phyloP scores from a whole-genome alignment of 139 green algal species.

The Chlamydomonas asymmetrica region DNA sequence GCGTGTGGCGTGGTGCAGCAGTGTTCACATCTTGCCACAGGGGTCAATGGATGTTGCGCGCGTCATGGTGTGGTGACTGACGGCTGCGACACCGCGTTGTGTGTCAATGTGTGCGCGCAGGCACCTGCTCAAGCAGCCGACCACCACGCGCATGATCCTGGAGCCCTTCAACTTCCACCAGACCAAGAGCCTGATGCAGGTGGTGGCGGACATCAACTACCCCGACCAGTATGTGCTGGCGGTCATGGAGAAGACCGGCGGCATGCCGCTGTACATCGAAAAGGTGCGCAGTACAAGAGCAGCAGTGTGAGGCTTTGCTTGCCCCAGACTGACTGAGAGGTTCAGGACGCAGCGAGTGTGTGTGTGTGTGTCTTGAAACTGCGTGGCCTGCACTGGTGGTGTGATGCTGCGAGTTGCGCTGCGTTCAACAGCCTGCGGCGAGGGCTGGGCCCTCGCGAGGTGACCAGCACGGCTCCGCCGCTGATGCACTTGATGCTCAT shows the following conservation, averaged over 20 bases:
- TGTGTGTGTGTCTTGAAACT: not conserved
- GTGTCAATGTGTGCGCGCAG: too few relatives aligned
- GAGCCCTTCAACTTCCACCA: slow-evolving; percentile 53
- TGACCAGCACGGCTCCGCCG: too few relatives aligned
- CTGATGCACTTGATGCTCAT: slow-evolving; percentile 12
- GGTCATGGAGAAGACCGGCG: slow-evolving; percentile 68
- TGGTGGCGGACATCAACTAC: slow-evolving; percentile 41
- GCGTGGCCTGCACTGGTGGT: not conserved
- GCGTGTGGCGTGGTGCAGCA: too few relatives aligned
- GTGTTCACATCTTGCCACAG: too few relatives aligned
- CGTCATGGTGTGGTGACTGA: too few relatives aligned
- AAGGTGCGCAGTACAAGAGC: too few relatives aligned
- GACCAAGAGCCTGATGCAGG: slow-evolving; percentile 48
- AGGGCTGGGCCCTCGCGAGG: too few relatives aligned
- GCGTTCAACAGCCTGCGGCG: too few relatives aligned
- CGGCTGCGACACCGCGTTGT: too few relatives aligned
- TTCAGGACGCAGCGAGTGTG: not conserved
- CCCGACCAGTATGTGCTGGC: slow-evolving; percentile 51
- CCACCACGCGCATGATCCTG: slow-evolving; percentile 46
- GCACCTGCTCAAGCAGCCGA: slow-evolving; percentile 48
- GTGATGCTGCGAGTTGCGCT: too few relatives aligned
- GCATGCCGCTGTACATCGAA: slow-evolving; percentile 74
- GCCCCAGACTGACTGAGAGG: not conserved
- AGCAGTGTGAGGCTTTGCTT: not conserved
- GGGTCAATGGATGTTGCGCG: too few relatives aligned